Evolutionary conservation across 257 asterid species (phyloP).

Genomic region (Primulina eburnea): DNA sequence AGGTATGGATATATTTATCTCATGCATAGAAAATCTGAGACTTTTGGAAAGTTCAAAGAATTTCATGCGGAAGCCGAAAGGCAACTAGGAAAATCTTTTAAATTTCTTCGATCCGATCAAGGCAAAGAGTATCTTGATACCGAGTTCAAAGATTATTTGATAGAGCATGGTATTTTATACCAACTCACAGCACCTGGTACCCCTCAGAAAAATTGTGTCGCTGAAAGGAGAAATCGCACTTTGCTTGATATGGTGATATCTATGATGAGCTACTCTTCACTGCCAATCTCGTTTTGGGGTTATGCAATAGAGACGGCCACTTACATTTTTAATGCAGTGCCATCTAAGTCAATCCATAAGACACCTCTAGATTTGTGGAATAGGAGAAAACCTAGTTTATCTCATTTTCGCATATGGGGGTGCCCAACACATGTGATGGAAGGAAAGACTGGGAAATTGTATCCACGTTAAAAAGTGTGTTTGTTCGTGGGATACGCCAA

Average conservation of each 20-base stretch:
- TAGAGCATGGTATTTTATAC: background rate
- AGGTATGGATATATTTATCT: background rate
- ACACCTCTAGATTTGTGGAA: conserved; percentile 1
- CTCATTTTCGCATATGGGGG: background rate
- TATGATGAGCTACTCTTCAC: background rate
- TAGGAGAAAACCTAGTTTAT: background rate
- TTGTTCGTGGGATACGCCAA: background rate
- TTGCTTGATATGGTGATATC: background rate
- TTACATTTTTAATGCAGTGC: background rate
- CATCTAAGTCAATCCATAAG: background rate
- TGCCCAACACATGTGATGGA: background rate
- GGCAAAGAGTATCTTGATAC: background rate
- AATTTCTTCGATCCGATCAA: background rate
- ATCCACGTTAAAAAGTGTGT: background rate
- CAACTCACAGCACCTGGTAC: background rate
- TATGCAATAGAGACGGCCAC: background rate
- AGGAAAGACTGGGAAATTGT: background rate
- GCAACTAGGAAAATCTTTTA: background rate
- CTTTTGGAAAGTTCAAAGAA: conserved; percentile 3
- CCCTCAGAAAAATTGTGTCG: background rate
- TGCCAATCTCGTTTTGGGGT: background rate
- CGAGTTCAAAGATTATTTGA: background rate
- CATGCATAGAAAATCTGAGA: background rate
- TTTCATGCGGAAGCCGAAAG: background rate
- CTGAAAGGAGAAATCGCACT: background rate